Conservation (phyloP, 192 early-diverging fungal genomes). For the Coemansia sp. region DNA sequence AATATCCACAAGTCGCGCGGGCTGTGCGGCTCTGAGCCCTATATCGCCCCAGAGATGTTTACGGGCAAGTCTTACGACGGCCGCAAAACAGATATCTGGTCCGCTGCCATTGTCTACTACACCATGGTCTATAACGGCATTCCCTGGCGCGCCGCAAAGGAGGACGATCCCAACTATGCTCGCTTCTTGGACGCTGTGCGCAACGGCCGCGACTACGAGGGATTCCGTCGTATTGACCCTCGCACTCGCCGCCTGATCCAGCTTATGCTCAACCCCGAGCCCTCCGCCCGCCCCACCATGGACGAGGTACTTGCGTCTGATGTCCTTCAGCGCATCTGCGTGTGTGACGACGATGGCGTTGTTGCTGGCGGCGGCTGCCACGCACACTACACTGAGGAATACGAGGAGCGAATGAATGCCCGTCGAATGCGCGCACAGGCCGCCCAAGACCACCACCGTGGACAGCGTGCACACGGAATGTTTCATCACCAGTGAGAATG, state of each 20-base stretch:
- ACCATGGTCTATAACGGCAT: constrained; percentile 71
- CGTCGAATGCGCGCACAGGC: constrained; percentile 50
- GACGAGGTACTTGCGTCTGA: constrained; percentile 67
- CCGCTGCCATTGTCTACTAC: constrained; percentile 91
- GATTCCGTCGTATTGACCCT: constrained; percentile 69
- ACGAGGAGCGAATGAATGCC: constrained; percentile 48
- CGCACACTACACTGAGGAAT: constrained; percentile 56
- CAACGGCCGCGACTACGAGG: constrained; percentile 71
- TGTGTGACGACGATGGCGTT: constrained; percentile 56
- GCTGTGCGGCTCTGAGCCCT: constrained; percentile 92
- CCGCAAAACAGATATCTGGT: constrained; percentile 89
- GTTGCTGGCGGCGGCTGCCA: constrained; percentile 42
- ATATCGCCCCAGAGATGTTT: constrained; percentile 94
- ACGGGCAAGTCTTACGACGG: constrained; percentile 80
- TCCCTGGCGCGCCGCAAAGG: constrained; percentile 60
- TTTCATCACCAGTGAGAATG: background rate
- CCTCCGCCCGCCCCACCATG: constrained; percentile 66
- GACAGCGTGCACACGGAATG: constrained; percentile 3
- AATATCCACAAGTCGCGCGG: constrained; percentile 77
- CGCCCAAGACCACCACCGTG: constrained; percentile 17
- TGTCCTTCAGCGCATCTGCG: constrained; percentile 73
- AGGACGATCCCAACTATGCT: constrained; percentile 64
- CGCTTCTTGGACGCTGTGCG: constrained; percentile 60
- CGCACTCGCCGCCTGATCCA: constrained; percentile 73
- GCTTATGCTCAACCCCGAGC: constrained; percentile 78